Conservation (phyloP, 257 asterid species). For the Galeopsis tetrahit region DNA sequence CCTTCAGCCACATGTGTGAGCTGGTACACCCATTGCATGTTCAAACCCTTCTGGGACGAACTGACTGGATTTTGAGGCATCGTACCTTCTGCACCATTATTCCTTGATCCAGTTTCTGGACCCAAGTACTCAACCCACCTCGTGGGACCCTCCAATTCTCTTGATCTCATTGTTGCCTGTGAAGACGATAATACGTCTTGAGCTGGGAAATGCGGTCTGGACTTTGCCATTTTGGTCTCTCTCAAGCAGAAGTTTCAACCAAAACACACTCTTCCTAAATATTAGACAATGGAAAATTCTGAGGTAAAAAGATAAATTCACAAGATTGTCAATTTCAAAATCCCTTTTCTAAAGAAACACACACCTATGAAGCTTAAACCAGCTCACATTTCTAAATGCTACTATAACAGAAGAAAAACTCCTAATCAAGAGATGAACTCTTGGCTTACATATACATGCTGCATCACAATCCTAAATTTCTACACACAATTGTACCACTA, state of each 20-base stretch:
- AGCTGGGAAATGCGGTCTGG: conserved; percentile 67
- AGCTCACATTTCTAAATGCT: conserved; percentile 25
- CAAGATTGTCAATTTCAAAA: conserved; percentile 28
- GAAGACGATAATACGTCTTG: conserved; percentile 71
- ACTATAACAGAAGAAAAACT: conserved; percentile 12
- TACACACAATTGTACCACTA: conserved; percentile 1
- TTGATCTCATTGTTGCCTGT: conserved; percentile 65
- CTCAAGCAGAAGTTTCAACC: conserved; percentile 36
- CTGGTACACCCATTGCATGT: conserved; percentile 97
- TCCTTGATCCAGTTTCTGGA: conserved; percentile 62
- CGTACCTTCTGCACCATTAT: conserved; percentile 60
- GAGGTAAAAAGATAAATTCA: not conserved
- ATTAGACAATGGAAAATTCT: conserved; percentile 15
- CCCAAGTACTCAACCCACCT: conserved; percentile 98
- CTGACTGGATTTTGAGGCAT: conserved; percentile 54
- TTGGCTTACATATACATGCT: conserved; percentile 16
- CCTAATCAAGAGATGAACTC: conserved; percentile 10
- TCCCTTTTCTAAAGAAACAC: conserved; percentile 13
- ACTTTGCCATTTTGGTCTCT: conserved; percentile 64
- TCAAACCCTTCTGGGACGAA: conserved; percentile 78
- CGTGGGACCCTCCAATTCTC: conserved; percentile 86
- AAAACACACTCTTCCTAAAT: conserved; percentile 45
- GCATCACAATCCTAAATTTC: conserved; percentile 27
- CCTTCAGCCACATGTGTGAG: conserved; percentile 97
- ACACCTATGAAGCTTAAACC: conserved; percentile 27